Evolutionary conservation across 2,329 filamentous ascomycete genomes (phyloP).

Genomic region (Aspergillus jensenii): DNA sequence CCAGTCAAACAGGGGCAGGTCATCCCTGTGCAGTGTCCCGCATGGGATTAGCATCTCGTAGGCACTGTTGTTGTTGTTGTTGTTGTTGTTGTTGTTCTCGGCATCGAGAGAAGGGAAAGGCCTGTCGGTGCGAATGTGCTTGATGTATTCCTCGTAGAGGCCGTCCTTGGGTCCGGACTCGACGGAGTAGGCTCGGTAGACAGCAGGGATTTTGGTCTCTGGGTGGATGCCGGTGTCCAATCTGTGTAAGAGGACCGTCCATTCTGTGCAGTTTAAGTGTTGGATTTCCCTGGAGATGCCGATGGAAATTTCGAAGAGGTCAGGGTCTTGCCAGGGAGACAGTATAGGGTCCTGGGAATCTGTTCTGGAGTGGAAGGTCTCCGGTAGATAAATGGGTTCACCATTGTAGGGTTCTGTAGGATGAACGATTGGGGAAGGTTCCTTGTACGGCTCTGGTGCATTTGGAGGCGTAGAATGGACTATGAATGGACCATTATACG

Average conservation of each 20-base stretch:
- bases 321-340: neutral
- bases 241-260: neutral
- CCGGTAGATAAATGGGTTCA: neutral
- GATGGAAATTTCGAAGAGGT: neutral
- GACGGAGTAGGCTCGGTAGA: neutral
- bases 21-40: neutral
- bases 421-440: neutral
- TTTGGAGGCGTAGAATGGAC: neutral
- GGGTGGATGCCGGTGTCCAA: neutral
- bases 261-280: neutral
- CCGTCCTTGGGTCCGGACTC: neutral
- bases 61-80: neutral
- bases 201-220: neutral
- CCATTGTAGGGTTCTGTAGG: neutral
- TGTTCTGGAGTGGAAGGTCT: no score
- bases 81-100: no score
- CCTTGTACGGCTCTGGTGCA: neutral
- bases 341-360: neutral
- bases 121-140: neutral
- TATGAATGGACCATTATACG: neutral
- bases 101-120: neutral
- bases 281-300: neutral
- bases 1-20: neutral
- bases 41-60: neutral
- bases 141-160: neutral